Conservation (phyloP, 192 early-diverging fungal genomes). For the Backusella sp. region DNA sequence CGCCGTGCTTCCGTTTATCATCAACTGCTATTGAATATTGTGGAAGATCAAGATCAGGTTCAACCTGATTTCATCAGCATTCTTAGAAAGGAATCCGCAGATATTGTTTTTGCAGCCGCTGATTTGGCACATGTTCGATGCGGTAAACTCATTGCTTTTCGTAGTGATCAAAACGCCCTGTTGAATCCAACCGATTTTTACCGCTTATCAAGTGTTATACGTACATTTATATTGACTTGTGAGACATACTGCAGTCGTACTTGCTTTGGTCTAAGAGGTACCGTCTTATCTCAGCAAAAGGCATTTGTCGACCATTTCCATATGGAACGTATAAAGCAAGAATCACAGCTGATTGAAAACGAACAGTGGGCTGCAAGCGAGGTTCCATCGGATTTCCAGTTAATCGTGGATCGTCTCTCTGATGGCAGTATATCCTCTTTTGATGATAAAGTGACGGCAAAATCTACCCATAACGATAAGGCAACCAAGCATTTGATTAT, state of each 20-base stretch:
- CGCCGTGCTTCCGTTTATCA: conserved; percentile 72
- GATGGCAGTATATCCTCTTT: conserved; percentile 40
- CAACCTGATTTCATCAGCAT: neutral
- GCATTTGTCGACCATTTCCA: conserved; percentile 93
- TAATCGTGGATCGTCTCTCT: conserved; percentile 73
- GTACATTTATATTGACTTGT: conserved; percentile 78
- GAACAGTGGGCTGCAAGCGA: conserved; percentile 95
- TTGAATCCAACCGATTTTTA: conserved; percentile 88
- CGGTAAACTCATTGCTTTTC: conserved; percentile 82
- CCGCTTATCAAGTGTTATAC: conserved; percentile 74
- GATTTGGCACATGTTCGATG: conserved; percentile 86
- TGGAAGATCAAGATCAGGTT: conserved; percentile 56
- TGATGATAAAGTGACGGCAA: conserved; percentile 29
- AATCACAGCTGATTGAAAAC: conserved; percentile 86
- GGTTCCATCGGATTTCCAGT: conserved; percentile 94
- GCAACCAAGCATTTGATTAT: conserved; percentile 71
- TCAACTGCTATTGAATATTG: conserved; percentile 60
- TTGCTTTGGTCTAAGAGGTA: conserved; percentile 89
- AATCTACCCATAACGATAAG: conserved; percentile 9
- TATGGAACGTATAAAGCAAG: conserved; percentile 86
- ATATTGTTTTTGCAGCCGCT: conserved; percentile 66
- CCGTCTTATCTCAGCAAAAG: conserved; percentile 89
- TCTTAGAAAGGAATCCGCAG: conserved; percentile 4
- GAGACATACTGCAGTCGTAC: conserved; percentile 80
- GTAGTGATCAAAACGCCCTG: conserved; percentile 87